Conservation (phyloP, 2,329 filamentous ascomycete species). For the Onygena corvina region DNA sequence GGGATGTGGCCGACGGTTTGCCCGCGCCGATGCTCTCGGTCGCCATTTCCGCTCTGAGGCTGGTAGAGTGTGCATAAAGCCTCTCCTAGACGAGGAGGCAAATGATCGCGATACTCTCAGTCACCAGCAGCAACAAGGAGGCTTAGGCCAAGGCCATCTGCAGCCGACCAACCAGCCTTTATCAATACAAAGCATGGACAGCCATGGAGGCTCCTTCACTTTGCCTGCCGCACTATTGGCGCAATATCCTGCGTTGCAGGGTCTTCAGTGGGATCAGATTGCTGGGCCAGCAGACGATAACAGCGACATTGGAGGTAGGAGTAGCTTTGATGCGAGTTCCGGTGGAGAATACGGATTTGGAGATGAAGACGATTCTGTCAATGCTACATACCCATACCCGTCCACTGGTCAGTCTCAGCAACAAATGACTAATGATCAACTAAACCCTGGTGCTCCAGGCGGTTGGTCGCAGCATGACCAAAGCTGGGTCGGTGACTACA, state of each 20-base stretch:
- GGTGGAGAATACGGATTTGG: slow-evolving; percentile 32
- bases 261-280: slow-evolving; percentile 77
- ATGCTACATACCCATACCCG: slow-evolving; percentile 27
- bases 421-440: slow-evolving; percentile 17
- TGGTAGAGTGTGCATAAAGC: slow-evolving; percentile 90
- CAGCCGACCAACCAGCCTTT: slow-evolving; percentile 47
- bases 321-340: slow-evolving; percentile 38
- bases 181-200: slow-evolving; percentile 48
- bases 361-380: slow-evolving; percentile 34
- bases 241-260: slow-evolving; percentile 87
- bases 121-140: slow-evolving; percentile 55
- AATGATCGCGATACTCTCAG: slow-evolving; percentile 63
- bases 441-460: slow-evolving; percentile 19
- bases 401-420: slow-evolving; percentile 8
- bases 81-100: slow-evolving; percentile 89
- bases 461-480: slow-evolving; percentile 9
- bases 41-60: slow-evolving; percentile 93
- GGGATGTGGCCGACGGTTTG: slow-evolving; percentile 89
- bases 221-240: slow-evolving; percentile 80
- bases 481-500: slow-evolving; percentile 7
- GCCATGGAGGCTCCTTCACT: slow-evolving; percentile 49
- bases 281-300: slow-evolving; percentile 46
- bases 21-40: slow-evolving; percentile 85
- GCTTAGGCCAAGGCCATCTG: slow-evolving; percentile 42
- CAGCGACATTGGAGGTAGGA: slow-evolving; percentile 49